Percentiles rank a stretch among this genome's conserved stretches.
Conservation (phyloP, 768 basidiomycete genomes). For the Naganishia vishniacii region DNA sequence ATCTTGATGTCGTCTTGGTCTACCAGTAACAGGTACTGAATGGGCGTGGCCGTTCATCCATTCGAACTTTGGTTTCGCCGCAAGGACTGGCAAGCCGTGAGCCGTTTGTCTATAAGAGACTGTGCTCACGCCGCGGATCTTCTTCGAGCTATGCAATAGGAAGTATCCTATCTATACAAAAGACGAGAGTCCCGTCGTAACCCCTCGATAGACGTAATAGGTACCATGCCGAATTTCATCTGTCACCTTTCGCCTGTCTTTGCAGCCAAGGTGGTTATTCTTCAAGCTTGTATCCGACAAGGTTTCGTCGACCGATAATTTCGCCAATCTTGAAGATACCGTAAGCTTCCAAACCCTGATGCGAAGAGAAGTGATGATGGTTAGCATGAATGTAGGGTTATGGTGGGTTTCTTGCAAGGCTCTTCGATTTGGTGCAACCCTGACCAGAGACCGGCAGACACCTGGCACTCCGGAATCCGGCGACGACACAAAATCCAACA, state of each 20-base stretch:
- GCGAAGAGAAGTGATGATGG: slow-evolving; percentile 5
- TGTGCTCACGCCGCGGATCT: neutral
- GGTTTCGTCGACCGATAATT: slow-evolving; percentile 47
- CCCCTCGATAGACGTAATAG: neutral
- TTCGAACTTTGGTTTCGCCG: too few species aligned
- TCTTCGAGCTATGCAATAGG: neutral
- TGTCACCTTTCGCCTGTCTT: too few species aligned
- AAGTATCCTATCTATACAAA: neutral
- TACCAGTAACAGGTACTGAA: too few species aligned
- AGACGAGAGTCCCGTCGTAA: neutral
- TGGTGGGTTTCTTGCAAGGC: neutral
- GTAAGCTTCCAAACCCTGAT: slow-evolving; percentile 47
- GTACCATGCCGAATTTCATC: too few species aligned
- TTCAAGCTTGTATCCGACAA: slow-evolving; percentile 48
- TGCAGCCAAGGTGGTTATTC: slow-evolving; percentile 36
- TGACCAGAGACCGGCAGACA: too few species aligned
- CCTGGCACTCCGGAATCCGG: too few species aligned
- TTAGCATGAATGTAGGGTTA: neutral
- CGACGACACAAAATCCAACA: too few species aligned
- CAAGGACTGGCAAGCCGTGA: too few species aligned
- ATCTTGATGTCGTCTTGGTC: too few species aligned
- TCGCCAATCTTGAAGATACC: slow-evolving; percentile 50
- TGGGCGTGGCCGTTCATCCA: too few species aligned
- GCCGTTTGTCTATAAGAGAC: too few species aligned
- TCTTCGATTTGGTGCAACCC: too few species aligned